phyloP scores from a whole-genome alignment of 2,329 filamentous ascomycete species.

The Westerdykella sp. region DNA sequence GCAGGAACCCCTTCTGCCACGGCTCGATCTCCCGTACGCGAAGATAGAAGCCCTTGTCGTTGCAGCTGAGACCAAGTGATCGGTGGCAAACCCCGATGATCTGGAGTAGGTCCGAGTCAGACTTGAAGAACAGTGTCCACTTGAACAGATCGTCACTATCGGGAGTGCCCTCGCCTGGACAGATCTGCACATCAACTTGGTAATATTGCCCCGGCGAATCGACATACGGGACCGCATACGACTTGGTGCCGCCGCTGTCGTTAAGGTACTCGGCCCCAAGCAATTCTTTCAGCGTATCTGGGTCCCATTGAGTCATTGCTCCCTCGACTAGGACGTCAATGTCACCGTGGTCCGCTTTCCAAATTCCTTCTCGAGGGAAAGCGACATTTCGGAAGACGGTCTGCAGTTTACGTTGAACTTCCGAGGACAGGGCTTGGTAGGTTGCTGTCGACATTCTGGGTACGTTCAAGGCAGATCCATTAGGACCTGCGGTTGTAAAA shows the following conservation, averaged over 20 bases:
- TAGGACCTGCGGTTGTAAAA: constrained; percentile 24
- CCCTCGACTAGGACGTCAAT: constrained; percentile 60
- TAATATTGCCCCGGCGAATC: constrained; percentile 40
- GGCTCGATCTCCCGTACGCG: constrained; percentile 63
- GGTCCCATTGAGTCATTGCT: constrained; percentile 5
- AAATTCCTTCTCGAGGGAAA: constrained; percentile 62
- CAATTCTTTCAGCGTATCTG: constrained; percentile 29
- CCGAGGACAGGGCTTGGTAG: constrained; percentile 49
- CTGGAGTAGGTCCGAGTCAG: constrained; percentile 67
- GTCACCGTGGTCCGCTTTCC: constrained; percentile 63
- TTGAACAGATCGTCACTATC: constrained; percentile 34
- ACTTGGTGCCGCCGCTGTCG: constrained; percentile 22
- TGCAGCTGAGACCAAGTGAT: constrained; percentile 59
- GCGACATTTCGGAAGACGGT: constrained; percentile 51
- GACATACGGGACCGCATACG: constrained; percentile 48
- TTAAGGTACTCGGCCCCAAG: constrained; percentile 42
- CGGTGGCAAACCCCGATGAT: constrained; percentile 59
- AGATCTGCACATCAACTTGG: constrained; percentile 64
- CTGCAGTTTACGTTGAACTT: constrained; percentile 45
- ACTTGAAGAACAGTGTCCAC: constrained; percentile 63
- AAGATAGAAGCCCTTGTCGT: constrained; percentile 58
- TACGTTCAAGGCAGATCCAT: constrained; percentile 48
- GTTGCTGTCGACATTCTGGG: constrained; percentile 58
- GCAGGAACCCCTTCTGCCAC: constrained; percentile 51
- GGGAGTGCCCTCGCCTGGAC: constrained; percentile 29